A percentile compares a stretch with the other conserved stretches of the same genome.
Conservation (phyloP, 441 rosid species). For the Erodium moschatum region DNA sequence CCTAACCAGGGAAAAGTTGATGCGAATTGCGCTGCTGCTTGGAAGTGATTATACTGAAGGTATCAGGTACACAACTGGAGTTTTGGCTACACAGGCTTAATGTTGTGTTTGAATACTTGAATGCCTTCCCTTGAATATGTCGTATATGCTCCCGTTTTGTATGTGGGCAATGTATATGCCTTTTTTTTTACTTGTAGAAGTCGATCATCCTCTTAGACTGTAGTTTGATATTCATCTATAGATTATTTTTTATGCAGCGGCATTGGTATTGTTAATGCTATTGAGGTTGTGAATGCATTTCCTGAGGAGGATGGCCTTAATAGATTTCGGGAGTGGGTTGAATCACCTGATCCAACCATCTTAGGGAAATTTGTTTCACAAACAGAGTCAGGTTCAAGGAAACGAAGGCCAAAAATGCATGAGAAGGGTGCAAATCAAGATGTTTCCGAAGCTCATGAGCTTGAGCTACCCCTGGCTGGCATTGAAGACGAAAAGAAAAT, state of each 20-base stretch:
- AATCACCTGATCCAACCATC: slow-evolving; percentile 89
- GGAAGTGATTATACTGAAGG: slow-evolving; percentile 99
- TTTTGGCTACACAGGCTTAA: neutral
- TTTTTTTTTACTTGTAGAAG: neutral
- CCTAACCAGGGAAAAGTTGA: slow-evolving; percentile 65
- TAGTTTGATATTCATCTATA: slow-evolving; percentile 8
- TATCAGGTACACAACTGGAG: slow-evolving; percentile 47
- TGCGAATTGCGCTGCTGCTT: slow-evolving; percentile 86
- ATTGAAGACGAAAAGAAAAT: slow-evolving; percentile 43
- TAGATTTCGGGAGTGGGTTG: slow-evolving; percentile 87
- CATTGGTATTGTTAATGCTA: slow-evolving; percentile 93
- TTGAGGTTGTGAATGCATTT: slow-evolving; percentile 89
- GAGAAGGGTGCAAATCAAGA: slow-evolving; percentile 28
- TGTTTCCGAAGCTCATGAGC: slow-evolving; percentile 24
- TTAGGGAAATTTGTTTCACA: slow-evolving; percentile 45
- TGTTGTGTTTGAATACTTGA: neutral
- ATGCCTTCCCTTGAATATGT: neutral
- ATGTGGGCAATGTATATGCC: neutral
- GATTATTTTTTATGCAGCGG: slow-evolving; percentile 52
- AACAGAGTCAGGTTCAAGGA: slow-evolving; percentile 30
- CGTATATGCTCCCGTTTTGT: neutral
- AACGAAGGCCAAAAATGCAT: slow-evolving; percentile 35
- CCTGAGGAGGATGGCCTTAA: slow-evolving; percentile 87
- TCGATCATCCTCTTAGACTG: slow-evolving; percentile 4
- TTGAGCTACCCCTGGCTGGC: slow-evolving; percentile 26